A percentile compares a stretch with the other conserved stretches of the same genome.
These are phyloP conservation scores for Oemleria cerasiformis DNA, from an alignment of 306 rosid species.

Conservation along the genomic window DNA sequence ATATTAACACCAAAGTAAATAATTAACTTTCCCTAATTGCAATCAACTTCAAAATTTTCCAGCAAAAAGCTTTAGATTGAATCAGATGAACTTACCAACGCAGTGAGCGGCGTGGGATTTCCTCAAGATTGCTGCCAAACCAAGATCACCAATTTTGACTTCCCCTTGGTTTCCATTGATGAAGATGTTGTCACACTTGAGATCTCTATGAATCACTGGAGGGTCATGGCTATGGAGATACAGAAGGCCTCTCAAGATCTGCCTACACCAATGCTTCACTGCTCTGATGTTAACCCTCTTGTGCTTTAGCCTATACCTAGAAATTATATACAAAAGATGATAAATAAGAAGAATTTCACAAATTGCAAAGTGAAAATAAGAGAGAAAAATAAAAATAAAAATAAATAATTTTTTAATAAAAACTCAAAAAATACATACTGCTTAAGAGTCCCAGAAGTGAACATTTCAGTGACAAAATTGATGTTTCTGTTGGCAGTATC, in stretches of 20 bases:
- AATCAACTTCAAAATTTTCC: not conserved
- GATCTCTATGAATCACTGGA: slow-evolving; percentile 97
- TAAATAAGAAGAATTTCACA: not conserved
- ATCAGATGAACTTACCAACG: slow-evolving; percentile 56
- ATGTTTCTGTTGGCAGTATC: slow-evolving; percentile 79
- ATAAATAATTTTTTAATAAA: not conserved
- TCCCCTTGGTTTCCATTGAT: slow-evolving; percentile 96
- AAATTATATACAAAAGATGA: not conserved
- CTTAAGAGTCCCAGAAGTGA: slow-evolving; percentile 92
- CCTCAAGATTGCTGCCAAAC: slow-evolving; percentile 80
- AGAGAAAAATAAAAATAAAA: not conserved
- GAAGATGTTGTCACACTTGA: slow-evolving; percentile 91
- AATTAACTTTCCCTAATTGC: slow-evolving; percentile 13
- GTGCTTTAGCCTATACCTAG: slow-evolving; percentile 84
- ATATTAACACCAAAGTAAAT: slow-evolving; percentile 19
- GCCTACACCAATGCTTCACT: slow-evolving; percentile 95
- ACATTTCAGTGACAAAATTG: slow-evolving; percentile 95
- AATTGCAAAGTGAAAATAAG: not conserved
- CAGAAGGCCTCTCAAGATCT: slow-evolving; percentile 82
- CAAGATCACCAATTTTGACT: slow-evolving; percentile 96
- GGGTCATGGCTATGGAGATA: slow-evolving; percentile 92
- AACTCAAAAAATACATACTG: slow-evolving; percentile 52
- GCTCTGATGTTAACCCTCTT: slow-evolving; percentile 78
- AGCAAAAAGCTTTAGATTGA: not conserved
- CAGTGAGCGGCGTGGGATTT: slow-evolving; percentile 91